These are phyloP conservation scores for Crassisporium funariophilum DNA, from an alignment of 768 basidiomycete genomes.

Conservation along the genomic window DNA sequence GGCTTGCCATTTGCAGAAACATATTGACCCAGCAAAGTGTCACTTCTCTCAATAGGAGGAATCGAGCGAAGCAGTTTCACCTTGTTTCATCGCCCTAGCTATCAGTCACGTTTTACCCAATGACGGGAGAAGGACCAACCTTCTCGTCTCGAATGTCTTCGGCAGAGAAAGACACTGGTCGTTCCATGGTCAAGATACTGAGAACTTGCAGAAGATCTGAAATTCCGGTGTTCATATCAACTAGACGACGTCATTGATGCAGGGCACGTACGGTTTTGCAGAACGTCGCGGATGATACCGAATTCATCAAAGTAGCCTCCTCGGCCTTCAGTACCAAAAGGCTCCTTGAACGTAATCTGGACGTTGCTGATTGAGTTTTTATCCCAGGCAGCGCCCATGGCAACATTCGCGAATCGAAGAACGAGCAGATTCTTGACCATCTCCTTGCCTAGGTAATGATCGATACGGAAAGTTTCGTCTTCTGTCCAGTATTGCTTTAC, in stretches of 20 bases:
- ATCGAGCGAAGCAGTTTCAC: conserved; percentile 96
- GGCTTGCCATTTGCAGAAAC: conserved; percentile 87
- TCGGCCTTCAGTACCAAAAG: conserved; percentile 98
- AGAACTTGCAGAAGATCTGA: conserved; percentile 93
- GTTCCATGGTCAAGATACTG: conserved; percentile 95
- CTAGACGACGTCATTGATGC: conserved; percentile 1
- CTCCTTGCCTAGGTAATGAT: conserved; percentile 99
- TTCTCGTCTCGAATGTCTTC: conserved; percentile 99
- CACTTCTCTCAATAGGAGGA: conserved; percentile 72
- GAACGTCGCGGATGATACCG: conserved; percentile 96
- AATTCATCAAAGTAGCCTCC: conserved; percentile 99
- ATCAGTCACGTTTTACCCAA: conserved; percentile 8
- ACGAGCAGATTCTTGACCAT: conserved; percentile 99
- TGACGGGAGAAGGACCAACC: conserved; percentile 42
- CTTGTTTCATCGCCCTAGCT: conserved; percentile 39
- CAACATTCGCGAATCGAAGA: conserved; percentile 92
- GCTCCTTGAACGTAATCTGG: conserved; percentile 99
- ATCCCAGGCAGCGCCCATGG: conserved; percentile 89
- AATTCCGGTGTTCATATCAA: conserved; percentile 16
- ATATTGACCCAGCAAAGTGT: conserved; percentile 95
- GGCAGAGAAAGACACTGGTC: conserved; percentile 94
- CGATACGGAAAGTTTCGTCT: conserved; percentile 98
- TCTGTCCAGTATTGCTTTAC: conserved; percentile 91
- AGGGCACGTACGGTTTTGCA: conserved; percentile 89
- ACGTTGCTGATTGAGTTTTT: conserved; percentile 96